Base-by-base conservation (phyloP, 306 rosid species). In the Cyamopsis tetragonoloba region DNA sequence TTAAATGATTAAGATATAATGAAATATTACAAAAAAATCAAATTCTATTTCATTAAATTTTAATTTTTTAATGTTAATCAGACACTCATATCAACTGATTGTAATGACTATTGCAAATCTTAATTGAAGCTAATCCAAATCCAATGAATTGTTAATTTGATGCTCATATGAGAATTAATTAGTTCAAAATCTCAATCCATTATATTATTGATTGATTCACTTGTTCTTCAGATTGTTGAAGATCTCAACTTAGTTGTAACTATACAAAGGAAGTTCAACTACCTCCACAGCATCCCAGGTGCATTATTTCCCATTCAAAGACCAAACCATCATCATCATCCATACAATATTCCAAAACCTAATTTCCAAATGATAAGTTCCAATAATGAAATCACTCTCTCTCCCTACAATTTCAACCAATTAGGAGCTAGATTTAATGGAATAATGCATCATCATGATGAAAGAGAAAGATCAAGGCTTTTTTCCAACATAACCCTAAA, bases 271-370 rank as follows among this genome's bases (percentile, higher is more conserved):
- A 92, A 87, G 53, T 84, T 89, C 85, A 81, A 81, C 89, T 82
- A 81, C 75, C 89, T 92, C 7, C 95, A 89, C 39, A 89, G 84
- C 79, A 77, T 87, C 61, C 98, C 96, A 51, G 93, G 93, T 4
- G 73, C n/a, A n/a, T n/a, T 73, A 11, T 85, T 87, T 13, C 72
- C 96, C 13, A 77, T 84, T 72, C 97, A 90, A 80, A 89, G 96
- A 66, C 90, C 91, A 50, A 80, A 78, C 81, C 65, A 80, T 68
- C 91, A 89, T 64, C 75, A 81, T 66, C 89, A 81, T 69, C 91
- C 92, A 9, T 81, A 74, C 84, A n/a, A n/a, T n/a, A 67, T 72
- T 17, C 55, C 79, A 46, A 87, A 84, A 73, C 82, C 92, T 23
- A 85, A 68, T 72, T 43, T 72, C 26, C 83, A 72, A 26, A 75